A percentile compares a stretch with the other conserved stretches of the same genome.
Evolutionary conservation across 2,329 filamentous ascomycete species (phyloP).

Genomic region (Lasiodiplodia hormozganensis): DNA sequence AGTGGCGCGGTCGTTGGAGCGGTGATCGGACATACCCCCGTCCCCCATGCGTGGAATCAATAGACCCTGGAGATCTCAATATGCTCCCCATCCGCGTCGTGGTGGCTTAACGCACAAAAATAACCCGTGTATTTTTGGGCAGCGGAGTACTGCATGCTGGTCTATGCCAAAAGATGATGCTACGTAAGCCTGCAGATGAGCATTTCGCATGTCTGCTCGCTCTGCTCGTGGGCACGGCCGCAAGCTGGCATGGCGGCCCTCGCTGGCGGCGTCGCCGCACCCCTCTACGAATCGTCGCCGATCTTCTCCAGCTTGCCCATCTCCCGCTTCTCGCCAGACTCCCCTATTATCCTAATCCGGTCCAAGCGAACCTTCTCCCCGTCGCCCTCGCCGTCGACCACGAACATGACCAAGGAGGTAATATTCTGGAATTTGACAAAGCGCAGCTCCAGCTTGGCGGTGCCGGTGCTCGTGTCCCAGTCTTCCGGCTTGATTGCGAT

Average conservation of each 20-base stretch:
- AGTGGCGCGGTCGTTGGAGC: constrained; percentile 49
- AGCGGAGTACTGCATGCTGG: constrained; percentile 17
- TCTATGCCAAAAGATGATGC: constrained; percentile 23
- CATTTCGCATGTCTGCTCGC: constrained; percentile 27
- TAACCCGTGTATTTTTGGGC: constrained; percentile 22
- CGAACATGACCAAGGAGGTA: constrained; percentile 83
- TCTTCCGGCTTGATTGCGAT: constrained; percentile 77
- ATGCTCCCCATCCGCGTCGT: constrained; percentile 10
- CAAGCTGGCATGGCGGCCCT: background rate
- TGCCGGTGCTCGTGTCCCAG: constrained; percentile 67
- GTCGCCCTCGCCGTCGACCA: constrained; percentile 80
- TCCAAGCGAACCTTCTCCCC: constrained; percentile 87
- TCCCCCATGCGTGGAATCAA: constrained; percentile 25
- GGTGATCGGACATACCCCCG: constrained; percentile 60
- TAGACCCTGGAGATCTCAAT: constrained; percentile 27
- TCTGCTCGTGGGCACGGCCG: constrained; percentile 6
- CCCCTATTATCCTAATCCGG: constrained; percentile 80
- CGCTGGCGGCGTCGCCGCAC: background rate
- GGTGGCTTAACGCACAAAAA: constrained; percentile 3
- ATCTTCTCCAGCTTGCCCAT: constrained; percentile 97
- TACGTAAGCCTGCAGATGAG: constrained; percentile 26
- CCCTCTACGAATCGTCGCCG: constrained; percentile 65
- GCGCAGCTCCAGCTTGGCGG: constrained; percentile 67
- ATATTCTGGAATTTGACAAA: constrained; percentile 99
- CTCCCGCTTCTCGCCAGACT: constrained; percentile 88